These are phyloP conservation scores for Lasiodiplodia sp. DNA, from an alignment of 2,329 filamentous ascomycete genomes.

Conservation along the genomic window DNA sequence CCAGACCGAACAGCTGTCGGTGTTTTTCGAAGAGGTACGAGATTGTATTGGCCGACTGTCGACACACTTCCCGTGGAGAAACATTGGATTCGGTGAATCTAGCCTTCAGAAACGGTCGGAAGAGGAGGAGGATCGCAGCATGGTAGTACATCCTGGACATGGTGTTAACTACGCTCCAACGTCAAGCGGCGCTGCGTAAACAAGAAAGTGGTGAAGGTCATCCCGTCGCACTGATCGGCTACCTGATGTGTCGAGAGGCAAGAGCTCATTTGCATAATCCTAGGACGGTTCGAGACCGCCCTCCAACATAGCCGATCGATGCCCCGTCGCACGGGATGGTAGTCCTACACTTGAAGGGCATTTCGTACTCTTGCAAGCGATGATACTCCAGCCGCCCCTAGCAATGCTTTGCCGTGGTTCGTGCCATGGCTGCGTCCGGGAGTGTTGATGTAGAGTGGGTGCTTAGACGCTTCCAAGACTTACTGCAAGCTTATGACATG, in stretches of 20 bases:
- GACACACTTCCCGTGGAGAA: conserved; percentile 33
- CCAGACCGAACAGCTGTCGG: conserved; percentile 31
- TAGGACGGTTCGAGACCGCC: not conserved
- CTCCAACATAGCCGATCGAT: not conserved
- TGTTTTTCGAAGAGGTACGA: conserved; percentile 34
- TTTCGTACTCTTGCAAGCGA: not conserved
- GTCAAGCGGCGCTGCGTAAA: not conserved
- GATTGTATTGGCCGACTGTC: conserved; percentile 33
- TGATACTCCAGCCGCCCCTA: not conserved
- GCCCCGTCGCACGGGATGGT: not conserved
- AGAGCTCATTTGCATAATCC: not conserved
- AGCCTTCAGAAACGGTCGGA: conserved; percentile 35
- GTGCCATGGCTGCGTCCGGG: not conserved
- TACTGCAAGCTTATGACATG: conserved; percentile 35
- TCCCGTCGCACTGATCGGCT: not conserved
- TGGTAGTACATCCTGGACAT: conserved; percentile 34
- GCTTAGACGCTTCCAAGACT: conserved; percentile 13
- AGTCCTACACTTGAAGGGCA: not conserved
- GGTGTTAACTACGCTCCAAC: conserved; percentile 1
- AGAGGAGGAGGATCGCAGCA: conserved; percentile 34
- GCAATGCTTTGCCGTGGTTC: not conserved
- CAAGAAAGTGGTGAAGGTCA: not conserved
- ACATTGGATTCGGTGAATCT: conserved; percentile 33
- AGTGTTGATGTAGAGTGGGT: not conserved
- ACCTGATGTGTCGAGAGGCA: not conserved